Conservation (phyloP, 148 eudicot species). For the Cornus florida region DNA sequence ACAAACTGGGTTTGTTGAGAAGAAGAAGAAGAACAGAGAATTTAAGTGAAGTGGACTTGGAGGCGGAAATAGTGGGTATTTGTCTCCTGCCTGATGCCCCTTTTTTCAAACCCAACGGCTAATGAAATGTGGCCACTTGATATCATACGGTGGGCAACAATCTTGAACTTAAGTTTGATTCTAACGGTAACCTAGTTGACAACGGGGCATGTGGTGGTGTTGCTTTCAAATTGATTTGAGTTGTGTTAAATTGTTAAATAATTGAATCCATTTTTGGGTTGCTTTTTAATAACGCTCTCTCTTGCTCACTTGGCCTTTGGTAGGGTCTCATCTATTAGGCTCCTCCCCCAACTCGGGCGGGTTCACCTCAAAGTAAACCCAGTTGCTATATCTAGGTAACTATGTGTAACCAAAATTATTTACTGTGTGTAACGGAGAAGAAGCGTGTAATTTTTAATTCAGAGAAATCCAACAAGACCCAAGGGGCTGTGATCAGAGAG, state of each 20-base stretch:
- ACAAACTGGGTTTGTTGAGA: background rate
- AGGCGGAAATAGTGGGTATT: slow-evolving; percentile 27
- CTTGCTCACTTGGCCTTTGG: too few species aligned
- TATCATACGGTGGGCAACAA: slow-evolving; percentile 13
- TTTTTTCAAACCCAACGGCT: slow-evolving; percentile 65
- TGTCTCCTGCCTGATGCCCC: slow-evolving; percentile 34
- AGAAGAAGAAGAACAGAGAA: background rate
- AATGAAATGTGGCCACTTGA: slow-evolving; percentile 54
- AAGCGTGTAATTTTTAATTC: too few species aligned
- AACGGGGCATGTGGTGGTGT: slow-evolving; percentile 8
- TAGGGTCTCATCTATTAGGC: too few species aligned
- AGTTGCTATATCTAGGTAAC: too few species aligned
- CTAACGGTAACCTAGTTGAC: slow-evolving; percentile 42
- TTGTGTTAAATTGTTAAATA: background rate
- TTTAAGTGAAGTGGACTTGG: background rate
- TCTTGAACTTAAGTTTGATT: background rate
- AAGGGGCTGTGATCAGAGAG: too few species aligned
- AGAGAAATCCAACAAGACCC: too few species aligned
- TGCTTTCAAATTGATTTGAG: slow-evolving; percentile 26
- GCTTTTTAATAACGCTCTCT: too few species aligned
- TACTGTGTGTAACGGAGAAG: too few species aligned
- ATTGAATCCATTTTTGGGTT: background rate
- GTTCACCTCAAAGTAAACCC: too few species aligned
- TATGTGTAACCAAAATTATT: too few species aligned
- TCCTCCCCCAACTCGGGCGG: too few species aligned